Percentiles rank a stretch among this genome's conserved stretches.
Conservation (phyloP, 2,329 filamentous ascomycete genomes). For the Capronia coronata region DNA sequence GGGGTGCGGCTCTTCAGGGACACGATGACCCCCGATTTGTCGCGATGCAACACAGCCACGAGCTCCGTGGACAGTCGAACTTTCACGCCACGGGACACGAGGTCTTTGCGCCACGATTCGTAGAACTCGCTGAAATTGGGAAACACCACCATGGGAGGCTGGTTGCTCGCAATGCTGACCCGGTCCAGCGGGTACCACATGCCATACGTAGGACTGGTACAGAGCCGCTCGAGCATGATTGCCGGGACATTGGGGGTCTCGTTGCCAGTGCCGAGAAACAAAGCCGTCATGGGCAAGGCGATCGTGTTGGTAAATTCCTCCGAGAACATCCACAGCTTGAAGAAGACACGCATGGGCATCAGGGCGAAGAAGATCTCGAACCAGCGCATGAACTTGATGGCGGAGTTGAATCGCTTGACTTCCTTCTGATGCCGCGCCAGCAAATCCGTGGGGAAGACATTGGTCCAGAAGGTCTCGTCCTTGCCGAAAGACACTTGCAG, state of each 20-base stretch:
- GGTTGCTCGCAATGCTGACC: constrained; percentile 47
- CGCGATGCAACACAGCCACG: constrained; percentile 45
- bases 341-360: constrained; percentile 56
- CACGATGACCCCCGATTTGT: constrained; percentile 46
- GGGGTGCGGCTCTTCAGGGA: constrained; percentile 28
- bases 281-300: constrained; percentile 63
- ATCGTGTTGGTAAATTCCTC: constrained; percentile 65
- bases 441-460: constrained; percentile 53
- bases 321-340: constrained; percentile 62
- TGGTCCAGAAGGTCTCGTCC: constrained; percentile 56
- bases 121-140: constrained; percentile 55
- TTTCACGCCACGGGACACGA: constrained; percentile 49
- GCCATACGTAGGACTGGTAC: constrained; percentile 53
- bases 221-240: constrained; percentile 58
- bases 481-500: constrained; percentile 57
- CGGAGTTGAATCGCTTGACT: constrained; percentile 49
- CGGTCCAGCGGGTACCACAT: constrained; percentile 53
- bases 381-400: constrained; percentile 51
- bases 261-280: constrained; percentile 70
- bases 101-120: constrained; percentile 48
- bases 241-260: constrained; percentile 65
- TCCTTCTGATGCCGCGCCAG: constrained; percentile 51
- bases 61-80: constrained; percentile 52
- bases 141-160: constrained; percentile 55
- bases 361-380: constrained; percentile 52